These are phyloP conservation scores for Tetraselmis chui DNA, from an alignment of 139 green algal genomes.

Conservation along the genomic window DNA sequence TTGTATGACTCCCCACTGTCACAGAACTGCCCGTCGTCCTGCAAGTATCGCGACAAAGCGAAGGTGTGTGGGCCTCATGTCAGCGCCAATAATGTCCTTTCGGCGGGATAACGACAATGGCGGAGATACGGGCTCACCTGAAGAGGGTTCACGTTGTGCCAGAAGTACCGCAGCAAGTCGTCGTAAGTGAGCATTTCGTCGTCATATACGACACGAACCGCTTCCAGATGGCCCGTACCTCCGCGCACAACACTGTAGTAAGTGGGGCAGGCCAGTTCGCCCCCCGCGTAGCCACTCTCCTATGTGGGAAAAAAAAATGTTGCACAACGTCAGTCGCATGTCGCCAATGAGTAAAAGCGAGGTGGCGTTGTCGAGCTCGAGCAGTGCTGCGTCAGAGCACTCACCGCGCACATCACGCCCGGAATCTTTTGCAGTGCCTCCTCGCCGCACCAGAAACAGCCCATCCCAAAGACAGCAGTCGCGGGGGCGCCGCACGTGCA, in stretches of 20 bases:
- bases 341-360: too few relatives aligned
- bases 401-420: not conserved
- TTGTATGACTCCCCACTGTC: not conserved
- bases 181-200: constrained; percentile 2
- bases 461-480: not conserved
- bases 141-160: constrained; percentile 12
- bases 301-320: too few relatives aligned
- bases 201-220: constrained; percentile 6
- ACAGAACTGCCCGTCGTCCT: constrained; percentile 16
- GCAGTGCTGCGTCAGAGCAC: too few relatives aligned
- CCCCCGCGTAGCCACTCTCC: constrained; percentile 7
- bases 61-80: too few relatives aligned
- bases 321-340: too few relatives aligned
- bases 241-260: constrained; percentile 6
- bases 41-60: too few relatives aligned
- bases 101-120: too few relatives aligned
- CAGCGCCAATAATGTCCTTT: too few relatives aligned
- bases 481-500: too few relatives aligned
- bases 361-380: too few relatives aligned
- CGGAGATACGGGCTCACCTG: too few relatives aligned
- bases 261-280: constrained; percentile 1
- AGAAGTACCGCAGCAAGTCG: constrained; percentile 11
- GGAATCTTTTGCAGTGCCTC: constrained; percentile 1
- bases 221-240: constrained; percentile 8
- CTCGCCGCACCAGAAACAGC: constrained; percentile 18